phyloP scores from a whole-genome alignment of 495 filamentous ascomycete species.

The Stereocaulon alpinum region DNA sequence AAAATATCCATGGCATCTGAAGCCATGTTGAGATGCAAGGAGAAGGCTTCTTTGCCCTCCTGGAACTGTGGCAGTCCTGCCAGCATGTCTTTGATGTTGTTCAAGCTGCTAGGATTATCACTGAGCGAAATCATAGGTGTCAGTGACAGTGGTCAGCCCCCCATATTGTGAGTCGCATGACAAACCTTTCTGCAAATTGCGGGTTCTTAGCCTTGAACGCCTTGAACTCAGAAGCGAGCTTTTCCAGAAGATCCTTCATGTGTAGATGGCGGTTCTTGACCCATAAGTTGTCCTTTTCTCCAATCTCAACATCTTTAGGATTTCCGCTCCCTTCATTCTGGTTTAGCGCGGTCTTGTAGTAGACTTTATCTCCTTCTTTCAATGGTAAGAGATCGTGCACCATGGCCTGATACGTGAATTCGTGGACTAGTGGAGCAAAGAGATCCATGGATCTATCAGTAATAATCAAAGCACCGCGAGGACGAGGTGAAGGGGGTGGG shows the following conservation, averaged over 20 bases:
- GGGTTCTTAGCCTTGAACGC: conserved; percentile 85
- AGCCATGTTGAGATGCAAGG: conserved; percentile 94
- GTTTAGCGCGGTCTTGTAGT: conserved; percentile 68
- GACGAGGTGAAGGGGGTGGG: conserved; percentile 63
- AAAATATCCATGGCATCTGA: conserved; percentile 94
- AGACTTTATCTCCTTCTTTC: conserved; percentile 76
- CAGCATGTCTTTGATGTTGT: conserved; percentile 94
- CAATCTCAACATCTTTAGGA: conserved; percentile 81
- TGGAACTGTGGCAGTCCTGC: conserved; percentile 90
- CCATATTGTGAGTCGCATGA: not conserved
- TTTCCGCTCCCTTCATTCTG: conserved; percentile 56
- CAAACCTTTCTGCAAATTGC: conserved; percentile 72
- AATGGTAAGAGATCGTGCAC: conserved; percentile 84
- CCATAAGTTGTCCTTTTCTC: conserved; percentile 87
- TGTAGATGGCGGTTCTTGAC: conserved; percentile 84
- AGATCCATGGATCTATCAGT: conserved; percentile 90
- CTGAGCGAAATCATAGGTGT: conserved; percentile 29
- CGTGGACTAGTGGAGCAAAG: conserved; percentile 75
- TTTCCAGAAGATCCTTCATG: conserved; percentile 96
- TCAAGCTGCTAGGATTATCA: conserved; percentile 60
- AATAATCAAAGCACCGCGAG: conserved; percentile 74
- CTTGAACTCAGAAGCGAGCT: conserved; percentile 83
- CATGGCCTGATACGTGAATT: conserved; percentile 99
- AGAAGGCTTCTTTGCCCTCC: conserved; percentile 88
- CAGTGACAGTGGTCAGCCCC: not conserved